Evolutionary conservation across 306 rosid genomes (phyloP).

Genomic region (Lathyrus sativus): DNA sequence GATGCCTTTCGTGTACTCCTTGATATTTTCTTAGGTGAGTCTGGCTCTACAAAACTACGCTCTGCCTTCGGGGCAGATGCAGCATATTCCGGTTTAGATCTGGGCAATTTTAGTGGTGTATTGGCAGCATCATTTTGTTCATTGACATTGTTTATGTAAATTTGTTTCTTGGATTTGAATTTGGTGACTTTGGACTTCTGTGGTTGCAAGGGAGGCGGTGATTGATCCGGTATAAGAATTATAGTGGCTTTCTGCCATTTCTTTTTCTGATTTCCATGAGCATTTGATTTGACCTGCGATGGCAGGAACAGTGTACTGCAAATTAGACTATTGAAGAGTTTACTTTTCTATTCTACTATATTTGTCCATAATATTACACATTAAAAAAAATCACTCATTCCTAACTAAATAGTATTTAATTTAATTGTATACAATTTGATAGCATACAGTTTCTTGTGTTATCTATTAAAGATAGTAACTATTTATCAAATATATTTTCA

Average conservation of each 20-base stretch:
- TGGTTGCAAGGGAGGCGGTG: constrained; percentile 50
- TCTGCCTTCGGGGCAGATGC: constrained; percentile 49
- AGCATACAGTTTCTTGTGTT: too few relatives aligned
- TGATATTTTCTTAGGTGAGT: constrained; percentile 56
- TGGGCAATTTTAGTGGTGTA: constrained; percentile 11
- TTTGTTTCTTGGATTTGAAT: constrained; percentile 38
- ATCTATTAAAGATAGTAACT: too few relatives aligned
- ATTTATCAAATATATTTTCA: too few relatives aligned
- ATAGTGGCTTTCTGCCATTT: constrained; percentile 67
- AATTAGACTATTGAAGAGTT: background rate
- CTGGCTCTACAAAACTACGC: constrained; percentile 42
- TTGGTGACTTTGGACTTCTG: constrained; percentile 37
- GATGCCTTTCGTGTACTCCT: constrained; percentile 56
- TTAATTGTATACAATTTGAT: too few relatives aligned
- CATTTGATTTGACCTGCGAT: constrained; percentile 65
- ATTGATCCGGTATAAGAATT: constrained; percentile 59
- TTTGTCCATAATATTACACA: too few relatives aligned
- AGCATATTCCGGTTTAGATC: constrained; percentile 43
- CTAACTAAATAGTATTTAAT: too few relatives aligned
- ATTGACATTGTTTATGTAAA: background rate
- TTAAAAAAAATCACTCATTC: too few relatives aligned
- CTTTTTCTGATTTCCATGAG: constrained; percentile 68
- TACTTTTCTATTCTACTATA: background rate
- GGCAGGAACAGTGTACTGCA: background rate
- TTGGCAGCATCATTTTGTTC: constrained; percentile 29